Evolutionary conservation across 768 basidiomycete species (phyloP).

Genomic region (Leccinum sublutescens): DNA sequence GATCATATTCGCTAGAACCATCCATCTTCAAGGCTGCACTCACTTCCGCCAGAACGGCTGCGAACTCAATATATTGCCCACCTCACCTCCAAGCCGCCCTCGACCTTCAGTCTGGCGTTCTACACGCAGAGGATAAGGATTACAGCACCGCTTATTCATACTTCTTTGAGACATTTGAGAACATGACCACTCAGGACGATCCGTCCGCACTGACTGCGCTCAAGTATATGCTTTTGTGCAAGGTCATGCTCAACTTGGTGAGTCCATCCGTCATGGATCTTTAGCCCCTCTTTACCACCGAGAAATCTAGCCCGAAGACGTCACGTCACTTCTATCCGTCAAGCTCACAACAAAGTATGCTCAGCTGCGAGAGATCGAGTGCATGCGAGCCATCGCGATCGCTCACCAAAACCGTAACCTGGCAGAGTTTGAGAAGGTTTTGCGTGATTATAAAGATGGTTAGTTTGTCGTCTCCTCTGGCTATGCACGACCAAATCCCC

Average conservation of each 20-base stretch:
- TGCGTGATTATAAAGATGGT: constrained; percentile 86
- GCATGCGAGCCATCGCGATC: constrained; percentile 91
- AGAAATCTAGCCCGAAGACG: constrained; percentile 79
- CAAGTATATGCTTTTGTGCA: constrained; percentile 98
- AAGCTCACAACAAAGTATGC: constrained; percentile 90
- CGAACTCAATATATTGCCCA: constrained; percentile 93
- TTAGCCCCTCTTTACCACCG: not conserved
- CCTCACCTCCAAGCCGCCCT: constrained; percentile 60
- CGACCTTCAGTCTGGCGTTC: constrained; percentile 72
- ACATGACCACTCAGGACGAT: constrained; percentile 74
- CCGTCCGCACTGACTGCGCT: constrained; percentile 75
- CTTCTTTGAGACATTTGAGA: constrained; percentile 97
- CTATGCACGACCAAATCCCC: not conserved
- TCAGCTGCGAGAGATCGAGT: constrained; percentile 85
- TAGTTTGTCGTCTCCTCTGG: constrained; percentile 12
- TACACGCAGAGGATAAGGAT: constrained; percentile 97
- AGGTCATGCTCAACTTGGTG: constrained; percentile 96
- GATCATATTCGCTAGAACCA: not conserved
- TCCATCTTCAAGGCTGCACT: constrained; percentile 61
- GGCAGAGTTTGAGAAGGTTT: constrained; percentile 82
- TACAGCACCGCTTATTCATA: constrained; percentile 97
- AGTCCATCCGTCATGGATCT: constrained; percentile 26
- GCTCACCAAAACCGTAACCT: constrained; percentile 93
- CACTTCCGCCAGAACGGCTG: constrained; percentile 89
- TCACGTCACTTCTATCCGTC: constrained; percentile 78